Base-by-base conservation (phyloP, 169 alveolate genomes). In the Perkinsus chesapeaki region DNA sequence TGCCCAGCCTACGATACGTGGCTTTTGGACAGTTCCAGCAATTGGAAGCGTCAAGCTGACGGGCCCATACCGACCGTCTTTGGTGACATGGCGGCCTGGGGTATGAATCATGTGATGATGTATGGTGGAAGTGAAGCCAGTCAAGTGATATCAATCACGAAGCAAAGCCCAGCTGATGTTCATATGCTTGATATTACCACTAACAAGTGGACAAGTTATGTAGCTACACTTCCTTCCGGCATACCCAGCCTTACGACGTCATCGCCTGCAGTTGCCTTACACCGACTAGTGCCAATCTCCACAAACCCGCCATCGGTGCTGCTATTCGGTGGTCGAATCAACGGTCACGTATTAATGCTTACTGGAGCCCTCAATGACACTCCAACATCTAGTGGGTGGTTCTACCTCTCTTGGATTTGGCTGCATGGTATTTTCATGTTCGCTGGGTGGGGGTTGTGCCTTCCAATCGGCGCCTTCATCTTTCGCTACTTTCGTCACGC, bases 1-100 rank as follows among this genome's bases (percentile, higher is more conserved):
- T 60, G 82, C 82, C 82, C 82, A 23, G 82, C 82, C 82, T 60
- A 60, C 82, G 82, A 60, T 60, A 60, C 82, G 12, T 60, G 82
- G 82, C 12, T 34, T 0, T 60, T 60, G 3, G 82, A 60, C 82
- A 27, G 27, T 27, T 60, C 82, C 3, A 60, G 12, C 37, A 60
- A 60, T 23, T 60, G 82, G 82, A 27, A 60, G 27, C 82, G 82
- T 60, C 82, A 23, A 34, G 12, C 82, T 7, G 82, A 60, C 27
- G 82, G 37, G 27, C 82, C 82, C 37, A 34, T 60, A 16, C 82
- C 82, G 27, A 60, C 31, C 27, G 37, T 20, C 7, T 60, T 20
- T 60, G 82, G 82, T 60, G 82, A 60, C 82, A 1, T 60, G 82
- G 82, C 82, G 12, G 82, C 82, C 27, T 60, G 82, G 82, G 82